Conservation (phyloP, 352 stramenopile genomes). For the Phytopythium montanum region DNA sequence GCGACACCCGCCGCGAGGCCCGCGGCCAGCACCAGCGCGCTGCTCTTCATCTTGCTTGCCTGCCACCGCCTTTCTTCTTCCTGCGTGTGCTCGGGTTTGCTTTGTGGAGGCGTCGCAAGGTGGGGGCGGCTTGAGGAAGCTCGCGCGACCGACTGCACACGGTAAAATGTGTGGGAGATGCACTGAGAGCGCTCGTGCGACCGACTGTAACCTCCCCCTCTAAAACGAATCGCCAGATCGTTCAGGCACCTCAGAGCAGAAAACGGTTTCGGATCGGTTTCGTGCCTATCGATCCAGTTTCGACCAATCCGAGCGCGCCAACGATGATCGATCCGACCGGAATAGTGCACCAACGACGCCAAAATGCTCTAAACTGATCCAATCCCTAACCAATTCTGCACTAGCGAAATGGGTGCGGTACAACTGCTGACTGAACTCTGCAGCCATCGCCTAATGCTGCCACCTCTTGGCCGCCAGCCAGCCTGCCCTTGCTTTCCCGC, state of each 20-base stretch:
- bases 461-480: neutral
- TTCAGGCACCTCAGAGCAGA: neutral
- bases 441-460: neutral
- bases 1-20: conserved; percentile 8
- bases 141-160: neutral
- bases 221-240: neutral
- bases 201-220: conserved; percentile 1
- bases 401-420: neutral
- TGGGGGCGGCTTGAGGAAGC: neutral
- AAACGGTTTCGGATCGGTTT: neutral
- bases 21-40: conserved; percentile 20
- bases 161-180: neutral
- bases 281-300: neutral
- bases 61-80: neutral
- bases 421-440: neutral
- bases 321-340: too few species aligned
- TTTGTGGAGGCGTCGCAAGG: neutral
- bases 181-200: neutral
- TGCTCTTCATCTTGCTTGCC: conserved; percentile 13
- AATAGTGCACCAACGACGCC: too few species aligned
- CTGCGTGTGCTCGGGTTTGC: neutral
- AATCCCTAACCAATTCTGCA: neutral
- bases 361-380: too few species aligned
- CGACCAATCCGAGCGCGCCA: neutral
- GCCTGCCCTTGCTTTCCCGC: neutral